These are phyloP conservation scores for Dryas drummondii DNA, from an alignment of 306 rosid species.

Conservation along the genomic window DNA sequence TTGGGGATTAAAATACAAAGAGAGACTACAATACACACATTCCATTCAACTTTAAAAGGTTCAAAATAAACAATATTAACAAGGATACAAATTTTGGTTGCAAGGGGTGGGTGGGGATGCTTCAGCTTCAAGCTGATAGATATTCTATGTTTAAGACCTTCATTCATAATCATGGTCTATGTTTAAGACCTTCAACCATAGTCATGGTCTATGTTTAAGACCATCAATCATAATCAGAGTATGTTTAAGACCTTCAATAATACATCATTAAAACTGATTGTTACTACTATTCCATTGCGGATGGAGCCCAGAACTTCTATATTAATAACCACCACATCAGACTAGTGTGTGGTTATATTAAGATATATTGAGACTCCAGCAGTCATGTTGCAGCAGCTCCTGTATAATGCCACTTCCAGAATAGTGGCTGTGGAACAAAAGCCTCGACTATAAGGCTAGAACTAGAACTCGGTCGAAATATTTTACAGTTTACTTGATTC, in stretches of 20 bases:
- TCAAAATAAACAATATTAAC: neutral
- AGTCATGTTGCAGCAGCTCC: neutral
- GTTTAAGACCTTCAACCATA: too few relatives aligned
- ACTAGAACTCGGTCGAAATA: neutral
- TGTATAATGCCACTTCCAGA: neutral
- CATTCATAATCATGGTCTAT: too few relatives aligned
- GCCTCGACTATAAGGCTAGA: neutral
- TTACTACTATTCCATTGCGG: neutral
- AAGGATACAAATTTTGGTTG: neutral
- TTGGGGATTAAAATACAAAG: neutral
- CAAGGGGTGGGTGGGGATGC: neutral
- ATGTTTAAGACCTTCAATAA: too few relatives aligned
- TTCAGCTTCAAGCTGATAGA: neutral
- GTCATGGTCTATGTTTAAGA: too few relatives aligned
- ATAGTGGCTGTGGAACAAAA: too few relatives aligned
- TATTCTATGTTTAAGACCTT: too few relatives aligned
- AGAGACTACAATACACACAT: neutral
- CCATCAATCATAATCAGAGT: too few relatives aligned
- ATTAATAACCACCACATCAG: neutral
- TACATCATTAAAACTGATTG: neutral
- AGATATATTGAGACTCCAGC: neutral
- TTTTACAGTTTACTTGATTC: neutral
- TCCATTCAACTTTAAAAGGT: constrained; percentile 1
- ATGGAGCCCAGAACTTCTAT: neutral
- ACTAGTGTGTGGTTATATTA: neutral